Evolutionary conservation across 2,329 filamentous ascomycete species (phyloP), one percentile per base, ranked within the genome.

Genomic region (Apiospora sp.): DNA sequence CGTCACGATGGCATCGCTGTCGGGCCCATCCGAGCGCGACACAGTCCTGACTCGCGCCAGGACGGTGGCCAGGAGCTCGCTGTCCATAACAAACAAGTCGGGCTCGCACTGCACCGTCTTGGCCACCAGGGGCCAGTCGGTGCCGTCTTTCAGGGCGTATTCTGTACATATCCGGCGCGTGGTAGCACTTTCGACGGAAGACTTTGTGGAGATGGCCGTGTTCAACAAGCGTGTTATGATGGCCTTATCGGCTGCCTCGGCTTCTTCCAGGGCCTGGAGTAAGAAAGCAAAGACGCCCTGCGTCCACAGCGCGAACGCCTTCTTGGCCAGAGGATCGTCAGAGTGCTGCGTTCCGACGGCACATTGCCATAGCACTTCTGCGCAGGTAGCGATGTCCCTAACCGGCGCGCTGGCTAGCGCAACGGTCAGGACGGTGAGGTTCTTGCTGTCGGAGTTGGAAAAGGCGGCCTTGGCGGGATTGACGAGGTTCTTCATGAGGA

Each of bases 401-500:
- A 80, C 77, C 2, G 84, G 81, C 30, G 84, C 79, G 10, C 46
- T 64, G 3, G 83, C 79, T 1, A 88, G 80, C 1, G 86, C 84
- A 34, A 79, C 79, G 16, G 82, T 79, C 27, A 89, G 77, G 6
- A 84, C 76, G 34, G 84, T 83, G 54, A 86, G 78, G 37, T 83
- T 83, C 51, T 82, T 81, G 4, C 41, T 30, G 30, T 64, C 34
- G 30, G 81, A 82, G 71, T 83, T 84, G 22, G 87, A 74, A 72
- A 87, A 90, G 0, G 81, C 80, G 1, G 85, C 83, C 72, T 86
- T 84, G 0, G 86, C 85, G 0, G 88, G 88, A 1, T 88, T 82
- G 67, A 90, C 84, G 71, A 91, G 80, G 75, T 85, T 87, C 44
- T 83, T 83, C 64, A 85, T 84, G 75, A 90, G 81, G 68, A 90